Evolutionary conservation across 345 rosid genomes (phyloP), one percentile per base, ranked within the genome.

Genomic region (Populus davidiana): DNA sequence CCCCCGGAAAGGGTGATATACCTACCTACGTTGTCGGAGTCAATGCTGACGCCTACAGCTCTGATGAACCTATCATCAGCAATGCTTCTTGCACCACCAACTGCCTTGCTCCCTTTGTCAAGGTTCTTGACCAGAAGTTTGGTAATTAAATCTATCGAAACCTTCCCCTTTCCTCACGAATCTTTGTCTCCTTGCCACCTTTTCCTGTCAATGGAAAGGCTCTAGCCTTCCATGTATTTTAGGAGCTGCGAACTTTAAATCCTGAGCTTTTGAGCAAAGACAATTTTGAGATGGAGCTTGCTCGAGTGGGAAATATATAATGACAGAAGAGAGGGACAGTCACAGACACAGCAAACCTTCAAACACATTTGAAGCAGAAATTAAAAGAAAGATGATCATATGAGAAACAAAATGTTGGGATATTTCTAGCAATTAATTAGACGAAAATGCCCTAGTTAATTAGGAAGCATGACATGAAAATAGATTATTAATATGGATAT

Each of bases 61-160:
- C 81, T 4, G 87, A 75, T 8, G 99, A 95, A 76, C 82, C 94
- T 69, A 93, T 95, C 82, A 92, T 95, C 87, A 95, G 99, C 89
- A 95, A 93, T 29, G 99, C 99, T 10, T 95, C 99, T 75, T 95
- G 99, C 90, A 95, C 99, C 79, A 95, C 99, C n/a, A 95, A 95
- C 81, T 95, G 99, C 82, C 97, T 95, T 29, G 99, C 99, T 78
- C 99, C 99, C 70, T 95, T 95, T 62, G 99, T 95, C 93, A 95
- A 93, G 91, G 96, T 95, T 86, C 90, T 95, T 62, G 99, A 95
- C 86, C 98, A 92, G 86, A 95, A 95, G 72, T 93, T 93, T 52
- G 99, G 98, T 94, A 87, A 77, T 76, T 73, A 25, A 41, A 62
- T 71, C 70, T 71, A 59, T 6, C 14, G 8, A 50, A 59, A 29